phyloP scores from a whole-genome alignment of 805 yeast species.

The Ogataea degrootiae region DNA sequence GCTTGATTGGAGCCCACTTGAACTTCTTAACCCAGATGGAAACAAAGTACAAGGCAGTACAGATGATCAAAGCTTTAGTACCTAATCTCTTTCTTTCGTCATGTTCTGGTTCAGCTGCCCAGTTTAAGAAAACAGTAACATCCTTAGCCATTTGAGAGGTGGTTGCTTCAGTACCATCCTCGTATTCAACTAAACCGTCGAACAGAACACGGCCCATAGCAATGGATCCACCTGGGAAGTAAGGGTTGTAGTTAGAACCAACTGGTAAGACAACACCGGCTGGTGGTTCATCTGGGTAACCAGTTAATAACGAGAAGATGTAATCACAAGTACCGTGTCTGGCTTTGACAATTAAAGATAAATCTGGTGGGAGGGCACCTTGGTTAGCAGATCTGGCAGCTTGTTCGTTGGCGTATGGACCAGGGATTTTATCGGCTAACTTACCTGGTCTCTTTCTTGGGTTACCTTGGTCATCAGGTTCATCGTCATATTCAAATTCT shows the following conservation, averaged over 20 bases:
- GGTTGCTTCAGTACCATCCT: slow-evolving; percentile 98
- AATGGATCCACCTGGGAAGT: slow-evolving; percentile 99
- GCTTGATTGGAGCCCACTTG: slow-evolving; percentile 96
- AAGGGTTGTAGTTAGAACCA: slow-evolving; percentile 97
- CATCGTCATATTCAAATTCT: slow-evolving; percentile 96
- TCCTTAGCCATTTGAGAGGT: slow-evolving; percentile 99
- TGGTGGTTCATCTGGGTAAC: slow-evolving; percentile 98
- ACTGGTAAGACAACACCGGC: slow-evolving; percentile 93
- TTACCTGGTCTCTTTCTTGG: slow-evolving; percentile 98
- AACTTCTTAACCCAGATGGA: slow-evolving; percentile 93
- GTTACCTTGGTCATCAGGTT: slow-evolving; percentile 93
- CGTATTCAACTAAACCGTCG: slow-evolving; percentile 96
- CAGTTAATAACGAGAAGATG: slow-evolving; percentile 90
- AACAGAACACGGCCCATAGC: slow-evolving; percentile 99
- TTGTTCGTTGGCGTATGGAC: slow-evolving; percentile 96
- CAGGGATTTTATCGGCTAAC: slow-evolving; percentile 90
- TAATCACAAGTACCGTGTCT: slow-evolving; percentile 98
- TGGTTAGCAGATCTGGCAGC: slow-evolving; percentile 99
- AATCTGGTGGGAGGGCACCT: slow-evolving; percentile 98
- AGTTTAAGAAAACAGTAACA: slow-evolving; percentile 90
- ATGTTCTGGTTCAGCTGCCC: slow-evolving; percentile 98
- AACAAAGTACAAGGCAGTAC: slow-evolving; percentile 73
- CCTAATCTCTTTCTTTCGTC: slow-evolving; percentile 98
- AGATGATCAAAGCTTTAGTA: slow-evolving; percentile 80
- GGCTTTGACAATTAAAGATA: slow-evolving; percentile 95